These are phyloP conservation scores for Centrapalus pauciflorus DNA, from an alignment of 129 eudicot species.

Conservation along the genomic window DNA sequence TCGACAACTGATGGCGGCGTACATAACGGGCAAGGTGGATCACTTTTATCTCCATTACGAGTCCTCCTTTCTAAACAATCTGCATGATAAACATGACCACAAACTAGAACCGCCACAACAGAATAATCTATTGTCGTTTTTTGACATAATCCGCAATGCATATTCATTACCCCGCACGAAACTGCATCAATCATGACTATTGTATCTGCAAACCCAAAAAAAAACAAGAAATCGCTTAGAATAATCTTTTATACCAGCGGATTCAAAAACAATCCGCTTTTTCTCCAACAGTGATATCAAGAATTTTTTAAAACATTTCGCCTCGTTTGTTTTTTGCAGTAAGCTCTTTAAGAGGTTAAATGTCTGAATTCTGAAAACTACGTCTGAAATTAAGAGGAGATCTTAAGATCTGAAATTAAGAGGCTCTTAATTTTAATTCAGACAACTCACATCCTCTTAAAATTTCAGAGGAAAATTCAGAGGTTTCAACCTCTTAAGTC, in stretches of 20 bases:
- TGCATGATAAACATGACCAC: slow-evolving; percentile 79
- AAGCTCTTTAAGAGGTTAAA: too few relatives aligned
- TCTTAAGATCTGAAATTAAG: too few relatives aligned
- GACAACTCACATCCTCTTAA: too few relatives aligned
- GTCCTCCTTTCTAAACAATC: slow-evolving; percentile 68
- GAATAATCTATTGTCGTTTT: slow-evolving; percentile 21
- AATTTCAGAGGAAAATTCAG: too few relatives aligned
- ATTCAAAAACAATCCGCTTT: too few relatives aligned
- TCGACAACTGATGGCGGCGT: background rate
- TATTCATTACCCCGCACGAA: slow-evolving; percentile 29
- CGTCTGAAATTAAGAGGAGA: too few relatives aligned
- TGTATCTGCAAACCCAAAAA: slow-evolving; percentile 42
- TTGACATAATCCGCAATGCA: slow-evolving; percentile 58
- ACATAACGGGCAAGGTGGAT: slow-evolving; percentile 78
- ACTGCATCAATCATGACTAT: slow-evolving; percentile 19
- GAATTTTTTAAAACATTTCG: background rate
- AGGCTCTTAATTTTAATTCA: too few relatives aligned
- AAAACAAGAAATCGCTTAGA: background rate
- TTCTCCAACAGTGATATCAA: background rate
- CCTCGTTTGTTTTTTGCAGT: too few relatives aligned
- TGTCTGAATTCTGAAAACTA: too few relatives aligned
- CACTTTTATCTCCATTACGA: slow-evolving; percentile 42
- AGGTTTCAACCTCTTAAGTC: too few relatives aligned
- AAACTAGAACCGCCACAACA: slow-evolving; percentile 71
- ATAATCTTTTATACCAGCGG: too few relatives aligned